phyloP scores from a whole-genome alignment of 352 stramenopile genomes.

The Peronospora farinosa region DNA sequence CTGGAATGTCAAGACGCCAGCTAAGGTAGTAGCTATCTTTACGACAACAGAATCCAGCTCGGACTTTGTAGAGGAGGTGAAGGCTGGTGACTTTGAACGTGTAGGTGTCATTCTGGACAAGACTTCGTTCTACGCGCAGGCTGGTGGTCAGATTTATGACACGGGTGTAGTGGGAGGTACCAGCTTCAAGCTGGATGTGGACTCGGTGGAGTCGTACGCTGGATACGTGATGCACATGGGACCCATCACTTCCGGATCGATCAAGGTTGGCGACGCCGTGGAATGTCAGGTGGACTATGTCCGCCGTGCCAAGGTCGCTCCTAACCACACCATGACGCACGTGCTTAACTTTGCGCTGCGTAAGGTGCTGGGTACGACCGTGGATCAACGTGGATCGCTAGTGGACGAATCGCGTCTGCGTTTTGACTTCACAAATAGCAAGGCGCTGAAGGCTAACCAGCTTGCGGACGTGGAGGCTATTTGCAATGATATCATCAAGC shows the following conservation, averaged over 20 bases:
- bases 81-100: slow-evolving; percentile 69
- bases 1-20: slow-evolving; percentile 76
- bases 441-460: slow-evolving; percentile 90
- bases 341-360: slow-evolving; percentile 97
- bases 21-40: slow-evolving; percentile 91
- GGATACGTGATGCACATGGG: slow-evolving; percentile 96
- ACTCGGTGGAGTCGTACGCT: slow-evolving; percentile 92
- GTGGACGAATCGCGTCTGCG: slow-evolving; percentile 95
- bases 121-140: slow-evolving; percentile 97
- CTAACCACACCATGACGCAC: slow-evolving; percentile 99
- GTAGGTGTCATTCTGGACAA: slow-evolving; percentile 96
- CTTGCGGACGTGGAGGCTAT: slow-evolving; percentile 83
- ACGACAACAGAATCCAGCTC: slow-evolving; percentile 86
- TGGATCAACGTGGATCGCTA: slow-evolving; percentile 96
- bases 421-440: slow-evolving; percentile 98
- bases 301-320: slow-evolving; percentile 88
- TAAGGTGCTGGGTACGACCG: slow-evolving; percentile 89
- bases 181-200: slow-evolving; percentile 63
- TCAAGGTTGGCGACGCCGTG: slow-evolving; percentile 86
- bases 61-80: slow-evolving; percentile 75
- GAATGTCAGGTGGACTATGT: slow-evolving; percentile 92
- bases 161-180: slow-evolving; percentile 65
- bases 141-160: slow-evolving; percentile 95
- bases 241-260: slow-evolving; percentile 47
- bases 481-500: slow-evolving; percentile 83